phyloP scores from a whole-genome alignment of 1,284 basidiomycete genomes.

The Thelephora terrestris region DNA sequence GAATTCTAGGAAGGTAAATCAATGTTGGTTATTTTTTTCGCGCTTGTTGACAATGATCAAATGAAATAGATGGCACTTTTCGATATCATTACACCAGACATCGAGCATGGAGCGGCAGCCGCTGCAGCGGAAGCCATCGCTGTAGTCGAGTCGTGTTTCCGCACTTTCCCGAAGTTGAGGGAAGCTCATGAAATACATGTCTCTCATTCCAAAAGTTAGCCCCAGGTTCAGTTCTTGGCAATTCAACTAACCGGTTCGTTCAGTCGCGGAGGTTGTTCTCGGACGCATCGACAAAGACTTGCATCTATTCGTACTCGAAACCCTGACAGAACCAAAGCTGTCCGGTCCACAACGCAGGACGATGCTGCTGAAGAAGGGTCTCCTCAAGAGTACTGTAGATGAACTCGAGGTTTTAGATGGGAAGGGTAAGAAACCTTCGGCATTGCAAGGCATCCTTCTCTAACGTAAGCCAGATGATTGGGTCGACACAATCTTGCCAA shows the following conservation, averaged over 20 bases:
- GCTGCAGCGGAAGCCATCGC: constrained; percentile 63
- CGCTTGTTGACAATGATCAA: background rate
- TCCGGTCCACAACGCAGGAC: constrained; percentile 59
- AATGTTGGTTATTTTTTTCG: background rate
- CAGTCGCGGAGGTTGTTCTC: constrained; percentile 58
- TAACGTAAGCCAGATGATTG: constrained; percentile 41
- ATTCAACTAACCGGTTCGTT: background rate
- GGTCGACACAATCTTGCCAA: constrained; percentile 42
- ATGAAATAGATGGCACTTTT: constrained; percentile 44
- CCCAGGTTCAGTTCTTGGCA: background rate
- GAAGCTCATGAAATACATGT: constrained; percentile 62
- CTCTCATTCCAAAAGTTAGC: constrained; percentile 63
- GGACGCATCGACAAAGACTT: constrained; percentile 47
- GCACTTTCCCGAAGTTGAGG: constrained; percentile 58
- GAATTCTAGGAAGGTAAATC: constrained; percentile 42
- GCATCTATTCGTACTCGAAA: constrained; percentile 44
- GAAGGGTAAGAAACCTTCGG: constrained; percentile 29
- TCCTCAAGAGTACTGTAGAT: constrained; percentile 51
- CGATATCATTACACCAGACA: constrained; percentile 70
- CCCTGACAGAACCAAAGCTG: constrained; percentile 53
- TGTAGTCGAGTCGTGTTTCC: constrained; percentile 53
- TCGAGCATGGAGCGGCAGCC: constrained; percentile 46
- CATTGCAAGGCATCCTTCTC: background rate
- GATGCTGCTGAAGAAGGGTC: constrained; percentile 53
- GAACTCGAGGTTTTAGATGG: constrained; percentile 63